Base-by-base conservation (phyloP, 768 basidiomycete genomes). In the Termitomyces eurrhizus region DNA sequence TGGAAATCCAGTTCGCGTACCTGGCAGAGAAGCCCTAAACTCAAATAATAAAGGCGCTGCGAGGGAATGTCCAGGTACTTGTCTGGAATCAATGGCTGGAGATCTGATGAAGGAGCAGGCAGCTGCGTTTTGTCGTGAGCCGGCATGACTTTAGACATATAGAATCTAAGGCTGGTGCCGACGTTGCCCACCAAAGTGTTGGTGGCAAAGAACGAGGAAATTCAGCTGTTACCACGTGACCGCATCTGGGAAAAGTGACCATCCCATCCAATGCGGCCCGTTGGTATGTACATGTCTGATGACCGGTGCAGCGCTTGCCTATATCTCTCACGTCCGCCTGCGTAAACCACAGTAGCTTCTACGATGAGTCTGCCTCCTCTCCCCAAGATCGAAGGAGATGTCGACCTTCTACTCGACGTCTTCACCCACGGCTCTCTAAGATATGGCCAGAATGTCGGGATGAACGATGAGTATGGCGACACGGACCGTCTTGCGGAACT, bases 11-110 rank as follows among this genome's bases (percentile, higher is more conserved):
- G 45, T 49, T 52, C 48, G 54, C 80, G 57, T 63, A 90, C 93
- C 81, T 95, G 93, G 37, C 90, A 78, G 2, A 93, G 77, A 44
- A 87, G 81, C 8, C 88, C 90, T 29, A 93, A 73, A 62, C 92
- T 89, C 48, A 92, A 77, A 63, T 83, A 82, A 67, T 95, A 92
- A 7, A 91, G 80, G 53, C 94, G 80, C 70, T 93, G 91, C 16
- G 91, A 87, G 24, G 91, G 90, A 5, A 86, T 77, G 68, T 91
- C 89, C 35, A 94, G 65, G 68, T 85, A 86, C 58, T 79, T 81
- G 72, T 92, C 88, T 35, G 92, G 83, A 54, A 96, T 86, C 41
- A 90, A 76, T 45, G 92, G 76, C 54, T 65, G 64, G 39, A 57
- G 58, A 21, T 41, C 52, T 48, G 67, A 24, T 14, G 64, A 59